Evolutionary conservation across 2,329 filamentous ascomycete genomes (phyloP), one percentile per base, ranked within the genome.

Genomic region (Calonectria pteridis): DNA sequence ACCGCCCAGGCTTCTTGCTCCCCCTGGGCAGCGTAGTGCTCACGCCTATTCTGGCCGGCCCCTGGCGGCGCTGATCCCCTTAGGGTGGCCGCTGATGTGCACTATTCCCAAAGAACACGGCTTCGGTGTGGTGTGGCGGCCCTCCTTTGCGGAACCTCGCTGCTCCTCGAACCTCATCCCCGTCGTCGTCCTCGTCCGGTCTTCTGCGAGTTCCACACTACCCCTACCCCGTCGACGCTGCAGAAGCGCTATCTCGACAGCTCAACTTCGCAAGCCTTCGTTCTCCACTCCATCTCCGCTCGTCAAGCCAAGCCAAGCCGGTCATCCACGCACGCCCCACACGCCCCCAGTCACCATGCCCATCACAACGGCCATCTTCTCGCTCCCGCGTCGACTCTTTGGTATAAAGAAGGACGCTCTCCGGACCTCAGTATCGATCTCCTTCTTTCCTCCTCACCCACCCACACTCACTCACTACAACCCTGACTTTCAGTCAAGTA

Each of bases 341-440:
- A 67, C 51, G 68, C 77, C 71, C 73, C 69, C 64, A 67, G 69
- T 75, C 74, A 72, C 70, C 62, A 75, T 75, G 55, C 73, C 71
- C 78, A 75, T 76, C 69, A 59, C 55, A 69, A 73, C 72, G 50
- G 46, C 62, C 49, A 66, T 78, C 75, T 72, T 75, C 69, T 72
- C 72, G 31, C 65, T 64, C 68, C 70, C 72, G 76, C 72, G 67
- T 74, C 75, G 72, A 73, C 75, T 77, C 66, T 72, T 71, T 73
- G 71, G 85, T 89, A 90, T 90, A 89, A 88, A 90, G 88, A 80
- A 83, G 82, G 77, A 84, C 82, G 83, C 83, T 82, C 43, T 85
- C 83, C 84, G 82, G 80, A 75, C 77, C 82, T 81, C 83, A 78
- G 75, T 74, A 68, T 28, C 67, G 71, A 37, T 76, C n/a, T n/a